Conservation (phyloP, 2,329 filamentous ascomycete species). For the Colletotrichum lini region DNA sequence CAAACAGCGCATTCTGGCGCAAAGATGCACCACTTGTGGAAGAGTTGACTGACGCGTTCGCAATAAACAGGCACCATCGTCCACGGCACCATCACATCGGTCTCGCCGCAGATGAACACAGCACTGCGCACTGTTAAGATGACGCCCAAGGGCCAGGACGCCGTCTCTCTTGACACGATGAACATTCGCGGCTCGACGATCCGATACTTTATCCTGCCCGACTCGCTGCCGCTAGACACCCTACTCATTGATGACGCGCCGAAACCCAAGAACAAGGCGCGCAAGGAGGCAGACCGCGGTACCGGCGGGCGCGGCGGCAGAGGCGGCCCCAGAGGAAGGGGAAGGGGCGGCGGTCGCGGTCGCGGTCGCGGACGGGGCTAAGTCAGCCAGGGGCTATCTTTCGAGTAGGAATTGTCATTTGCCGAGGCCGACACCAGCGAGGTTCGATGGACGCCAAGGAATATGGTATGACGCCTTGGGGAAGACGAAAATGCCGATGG, state of each 20-base stretch:
- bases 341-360: conserved; percentile 63
- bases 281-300: conserved; percentile 85
- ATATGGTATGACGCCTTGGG: neutral
- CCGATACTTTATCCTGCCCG: conserved; percentile 95
- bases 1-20: neutral
- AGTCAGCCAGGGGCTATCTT: neutral
- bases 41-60: conserved; percentile 21
- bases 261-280: conserved; percentile 99
- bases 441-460: neutral
- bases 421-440: neutral
- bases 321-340: conserved; percentile 66
- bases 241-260: conserved; percentile 96
- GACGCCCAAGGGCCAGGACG: conserved; percentile 89
- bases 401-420: neutral
- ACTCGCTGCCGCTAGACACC: conserved; percentile 94
- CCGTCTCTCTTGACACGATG: conserved; percentile 92
- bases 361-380: conserved; percentile 52
- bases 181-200: conserved; percentile 97
- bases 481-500: conserved; percentile 2
- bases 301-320: conserved; percentile 68
- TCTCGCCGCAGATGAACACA: conserved; percentile 99
- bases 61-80: conserved; percentile 84
- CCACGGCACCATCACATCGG: conserved; percentile 95
- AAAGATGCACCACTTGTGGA: neutral
- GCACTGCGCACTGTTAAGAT: conserved; percentile 96